Evolutionary conservation across 1,139 yeast genomes (phyloP).

Genomic region (Meyerozyma smithsonii): DNA sequence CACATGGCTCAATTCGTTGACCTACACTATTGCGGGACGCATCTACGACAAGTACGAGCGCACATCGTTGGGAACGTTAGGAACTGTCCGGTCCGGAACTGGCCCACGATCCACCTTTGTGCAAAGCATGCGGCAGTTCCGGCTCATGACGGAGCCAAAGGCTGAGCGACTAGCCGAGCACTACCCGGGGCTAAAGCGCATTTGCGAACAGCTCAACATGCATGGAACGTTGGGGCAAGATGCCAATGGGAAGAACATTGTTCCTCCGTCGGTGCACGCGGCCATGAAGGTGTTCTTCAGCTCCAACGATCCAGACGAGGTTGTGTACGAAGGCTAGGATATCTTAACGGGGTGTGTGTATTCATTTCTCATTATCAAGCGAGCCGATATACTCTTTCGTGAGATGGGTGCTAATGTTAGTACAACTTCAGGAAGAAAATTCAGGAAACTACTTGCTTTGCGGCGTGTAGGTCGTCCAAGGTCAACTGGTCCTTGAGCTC

Average conservation of each 20-base stretch:
- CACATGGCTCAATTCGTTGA: constrained; percentile 51
- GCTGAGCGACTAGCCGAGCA: constrained; percentile 31
- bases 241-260: constrained; percentile 28
- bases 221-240: constrained; percentile 30
- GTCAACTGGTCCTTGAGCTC: constrained; percentile 43
- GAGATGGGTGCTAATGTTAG: constrained; percentile 26
- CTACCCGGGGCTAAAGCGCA: constrained; percentile 32
- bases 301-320: constrained; percentile 48
- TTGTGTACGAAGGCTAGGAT: constrained; percentile 13
- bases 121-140: constrained; percentile 50
- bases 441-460: constrained; percentile 37
- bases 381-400: constrained; percentile 28
- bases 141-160: constrained; percentile 47
- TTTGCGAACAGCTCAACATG: constrained; percentile 26
- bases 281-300: constrained; percentile 45
- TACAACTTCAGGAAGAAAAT: background rate
- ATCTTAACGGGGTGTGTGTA: no score
- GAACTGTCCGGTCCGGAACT: constrained; percentile 50
- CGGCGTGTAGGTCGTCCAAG: constrained; percentile 46
- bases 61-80: constrained; percentile 51
- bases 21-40: constrained; percentile 50
- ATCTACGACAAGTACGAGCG: constrained; percentile 54
- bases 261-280: constrained; percentile 37
- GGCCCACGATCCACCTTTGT: constrained; percentile 42
- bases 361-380: background rate